Percentiles rank a stretch among this genome's conserved stretches.
Evolutionary conservation across 768 basidiomycete species (phyloP).

Genomic region (Clitopilus passeckerianus): DNA sequence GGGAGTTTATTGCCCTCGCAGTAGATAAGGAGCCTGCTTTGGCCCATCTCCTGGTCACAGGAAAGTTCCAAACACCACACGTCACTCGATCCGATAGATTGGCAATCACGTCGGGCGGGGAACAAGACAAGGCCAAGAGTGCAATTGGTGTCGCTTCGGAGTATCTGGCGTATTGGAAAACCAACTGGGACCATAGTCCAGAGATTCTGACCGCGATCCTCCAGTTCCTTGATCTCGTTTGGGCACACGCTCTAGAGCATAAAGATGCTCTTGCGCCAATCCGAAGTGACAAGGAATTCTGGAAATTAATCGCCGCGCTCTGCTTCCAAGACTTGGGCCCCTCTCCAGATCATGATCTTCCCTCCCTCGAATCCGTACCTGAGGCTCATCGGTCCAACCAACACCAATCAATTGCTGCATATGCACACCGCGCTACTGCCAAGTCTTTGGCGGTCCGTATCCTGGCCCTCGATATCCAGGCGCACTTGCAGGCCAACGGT

Average conservation of each 20-base stretch:
- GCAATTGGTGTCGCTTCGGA: slow-evolving; percentile 67
- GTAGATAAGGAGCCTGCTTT: slow-evolving; percentile 87
- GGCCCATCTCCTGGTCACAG: slow-evolving; percentile 72
- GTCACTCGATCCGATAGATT: slow-evolving; percentile 33
- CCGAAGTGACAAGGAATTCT: slow-evolving; percentile 57
- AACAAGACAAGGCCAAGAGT: slow-evolving; percentile 36
- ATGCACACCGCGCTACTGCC: slow-evolving; percentile 64
- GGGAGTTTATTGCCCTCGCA: slow-evolving; percentile 79
- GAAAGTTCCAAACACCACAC: slow-evolving; percentile 53
- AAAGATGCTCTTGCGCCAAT: slow-evolving; percentile 49
- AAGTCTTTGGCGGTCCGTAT: slow-evolving; percentile 77
- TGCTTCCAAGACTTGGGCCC: slow-evolving; percentile 69
- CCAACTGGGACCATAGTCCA: slow-evolving; percentile 74
- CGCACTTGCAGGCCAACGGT: slow-evolving; percentile 42
- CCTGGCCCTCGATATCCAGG: slow-evolving; percentile 68
- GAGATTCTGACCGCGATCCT: slow-evolving; percentile 70
- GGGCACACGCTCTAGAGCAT: slow-evolving; percentile 80
- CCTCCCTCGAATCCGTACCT: slow-evolving; percentile 41
- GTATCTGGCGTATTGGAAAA: slow-evolving; percentile 65
- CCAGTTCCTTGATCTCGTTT: slow-evolving; percentile 70
- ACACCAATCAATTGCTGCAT: slow-evolving; percentile 55
- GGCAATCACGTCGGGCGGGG: slow-evolving; percentile 29
- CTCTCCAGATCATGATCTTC: slow-evolving; percentile 60
- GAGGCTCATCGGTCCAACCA: slow-evolving; percentile 47
- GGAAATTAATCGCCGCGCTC: slow-evolving; percentile 63